Percentiles rank a stretch among this genome's conserved stretches.
Evolutionary conservation across 176 grass and related monocot genomes (phyloP).

Genomic region (Puccinellia tenuiflora): DNA sequence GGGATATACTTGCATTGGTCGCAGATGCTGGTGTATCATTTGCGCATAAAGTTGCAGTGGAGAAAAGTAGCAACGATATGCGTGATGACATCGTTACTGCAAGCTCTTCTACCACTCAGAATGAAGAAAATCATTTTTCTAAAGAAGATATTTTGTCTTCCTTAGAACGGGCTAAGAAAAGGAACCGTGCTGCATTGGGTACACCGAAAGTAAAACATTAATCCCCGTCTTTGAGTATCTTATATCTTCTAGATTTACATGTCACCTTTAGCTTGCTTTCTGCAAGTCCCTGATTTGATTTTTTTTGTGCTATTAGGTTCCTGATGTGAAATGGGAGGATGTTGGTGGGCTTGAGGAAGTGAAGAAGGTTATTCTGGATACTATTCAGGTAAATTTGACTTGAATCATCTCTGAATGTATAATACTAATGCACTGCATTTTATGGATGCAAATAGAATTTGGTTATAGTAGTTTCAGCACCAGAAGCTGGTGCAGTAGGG

Average conservation of each 20-base stretch:
- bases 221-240: not conserved
- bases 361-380: conserved; percentile 98
- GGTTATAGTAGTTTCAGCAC: not conserved
- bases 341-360: conserved; percentile 99
- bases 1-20: conserved; percentile 79
- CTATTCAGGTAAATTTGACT: conserved; percentile 61
- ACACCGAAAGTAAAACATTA: conserved; percentile 69
- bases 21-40: conserved; percentile 67
- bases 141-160: conserved; percentile 68
- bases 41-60: conserved; percentile 49
- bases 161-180: conserved; percentile 84
- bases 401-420: not conserved
- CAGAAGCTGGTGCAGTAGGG: not conserved
- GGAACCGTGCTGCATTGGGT: conserved; percentile 85
- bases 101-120: conserved; percentile 33
- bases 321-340: conserved; percentile 96
- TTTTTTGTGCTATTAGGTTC: conserved; percentile 46
- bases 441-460: not conserved
- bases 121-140: conserved; percentile 42
- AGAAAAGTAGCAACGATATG: conserved; percentile 21
- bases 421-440: not conserved
- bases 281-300: not conserved
- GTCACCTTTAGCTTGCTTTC: conserved; percentile 8
- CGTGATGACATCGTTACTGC: conserved; percentile 15
- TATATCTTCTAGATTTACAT: conserved; percentile 21